Conservation (phyloP, 2,329 filamentous ascomycete species). For the Fusarium marasasianum region DNA sequence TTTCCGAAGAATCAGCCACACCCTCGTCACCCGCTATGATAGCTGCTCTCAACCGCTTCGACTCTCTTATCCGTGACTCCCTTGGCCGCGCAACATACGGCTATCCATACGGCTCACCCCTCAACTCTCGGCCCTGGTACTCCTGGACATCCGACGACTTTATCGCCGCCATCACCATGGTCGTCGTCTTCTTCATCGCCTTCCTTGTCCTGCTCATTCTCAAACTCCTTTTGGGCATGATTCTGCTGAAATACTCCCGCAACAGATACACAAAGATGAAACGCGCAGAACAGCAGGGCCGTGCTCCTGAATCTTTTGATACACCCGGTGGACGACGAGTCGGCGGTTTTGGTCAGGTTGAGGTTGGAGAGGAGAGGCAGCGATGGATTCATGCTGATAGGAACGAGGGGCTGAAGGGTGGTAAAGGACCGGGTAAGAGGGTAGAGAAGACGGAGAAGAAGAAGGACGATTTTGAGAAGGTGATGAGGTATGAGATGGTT, state of each 20-base stretch:
- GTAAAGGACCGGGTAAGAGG: conserved; percentile 63
- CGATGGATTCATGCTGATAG: conserved; percentile 90
- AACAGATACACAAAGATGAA: conserved; percentile 86
- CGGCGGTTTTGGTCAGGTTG: conserved; percentile 85
- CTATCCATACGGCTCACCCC: conserved; percentile 55
- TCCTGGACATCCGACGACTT: conserved; percentile 74
- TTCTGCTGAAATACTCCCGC: conserved; percentile 80
- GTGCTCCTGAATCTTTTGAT: conserved; percentile 64
- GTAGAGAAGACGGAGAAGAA: conserved; percentile 57
- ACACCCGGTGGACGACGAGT: conserved; percentile 75
- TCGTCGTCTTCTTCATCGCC: conserved; percentile 83
- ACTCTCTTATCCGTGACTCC: conserved; percentile 78
- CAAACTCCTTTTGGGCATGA: conserved; percentile 90
- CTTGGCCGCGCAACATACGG: conserved; percentile 79
- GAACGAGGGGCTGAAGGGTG: conserved; percentile 72
- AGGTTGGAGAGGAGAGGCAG: conserved; percentile 87
- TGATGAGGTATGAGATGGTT: conserved; percentile 92
- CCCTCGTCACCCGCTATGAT: conserved; percentile 78
- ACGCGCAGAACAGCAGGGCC: conserved; percentile 64
- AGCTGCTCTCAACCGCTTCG: conserved; percentile 81
- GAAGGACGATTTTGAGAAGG: conserved; percentile 66
- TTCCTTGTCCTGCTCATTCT: conserved; percentile 86
- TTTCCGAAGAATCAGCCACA: conserved; percentile 69
- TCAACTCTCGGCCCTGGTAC: conserved; percentile 57
- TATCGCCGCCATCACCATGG: conserved; percentile 82